These are phyloP conservation scores for Funneliformis caledonium DNA, from an alignment of 371 early-diverging fungal genomes.

Conservation along the genomic window DNA sequence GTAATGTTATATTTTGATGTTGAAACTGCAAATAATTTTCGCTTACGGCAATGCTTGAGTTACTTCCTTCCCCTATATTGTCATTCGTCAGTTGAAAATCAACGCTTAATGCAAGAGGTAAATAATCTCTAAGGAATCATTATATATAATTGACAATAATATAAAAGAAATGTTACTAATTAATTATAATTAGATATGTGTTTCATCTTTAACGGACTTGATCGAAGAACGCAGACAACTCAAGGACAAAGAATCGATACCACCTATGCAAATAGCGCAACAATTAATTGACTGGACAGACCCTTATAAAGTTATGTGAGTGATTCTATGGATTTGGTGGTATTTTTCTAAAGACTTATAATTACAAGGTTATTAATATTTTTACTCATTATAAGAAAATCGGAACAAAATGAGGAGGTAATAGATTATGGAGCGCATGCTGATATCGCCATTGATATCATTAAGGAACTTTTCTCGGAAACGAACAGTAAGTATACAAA, in stretches of 20 bases:
- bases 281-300: constrained; percentile 68
- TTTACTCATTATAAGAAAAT: constrained; percentile 9
- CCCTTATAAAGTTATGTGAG: constrained; percentile 57
- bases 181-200: constrained; percentile 43
- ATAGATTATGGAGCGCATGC: constrained; percentile 50
- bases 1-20: constrained; percentile 82
- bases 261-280: constrained; percentile 59
- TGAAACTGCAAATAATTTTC: constrained; percentile 60
- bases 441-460: constrained; percentile 50
- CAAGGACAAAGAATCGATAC: constrained; percentile 53
- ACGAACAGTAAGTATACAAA: constrained; percentile 4
- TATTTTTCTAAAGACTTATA: not conserved
- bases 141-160: not conserved
- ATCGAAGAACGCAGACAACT: constrained; percentile 48
- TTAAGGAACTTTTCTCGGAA: constrained; percentile 48
- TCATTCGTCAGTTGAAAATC: constrained; percentile 72
- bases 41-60: constrained; percentile 78
- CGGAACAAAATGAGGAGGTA: constrained; percentile 31
- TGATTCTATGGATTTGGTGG: not conserved
- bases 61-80: constrained; percentile 88
- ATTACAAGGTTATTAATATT: not conserved
- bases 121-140: not conserved
- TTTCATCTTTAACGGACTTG: constrained; percentile 50
- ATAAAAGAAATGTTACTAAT: not conserved
- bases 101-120: constrained; percentile 54